Percentiles rank a stretch among this genome's conserved stretches.
Evolutionary conservation across 257 asterid genomes (phyloP).

Genomic region (Primulina huaijiensis): DNA sequence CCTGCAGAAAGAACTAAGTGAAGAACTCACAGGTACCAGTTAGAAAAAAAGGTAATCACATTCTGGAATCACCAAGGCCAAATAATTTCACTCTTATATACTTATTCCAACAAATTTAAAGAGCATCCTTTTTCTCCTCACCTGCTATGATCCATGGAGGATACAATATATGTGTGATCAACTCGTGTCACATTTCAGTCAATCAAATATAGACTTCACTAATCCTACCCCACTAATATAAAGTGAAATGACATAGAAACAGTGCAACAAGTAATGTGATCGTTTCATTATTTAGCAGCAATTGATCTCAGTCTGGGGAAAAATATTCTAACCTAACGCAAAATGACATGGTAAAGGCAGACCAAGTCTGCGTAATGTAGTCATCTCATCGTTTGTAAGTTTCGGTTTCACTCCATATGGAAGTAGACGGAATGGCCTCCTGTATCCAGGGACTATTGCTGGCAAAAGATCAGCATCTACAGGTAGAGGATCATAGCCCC

Average conservation of each 20-base stretch:
- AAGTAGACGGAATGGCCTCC: constrained; percentile 83
- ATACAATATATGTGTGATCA: constrained; percentile 9
- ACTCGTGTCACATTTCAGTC: neutral
- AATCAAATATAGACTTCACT: constrained; percentile 1
- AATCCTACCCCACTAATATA: constrained; percentile 4
- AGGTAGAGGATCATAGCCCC: constrained; percentile 92
- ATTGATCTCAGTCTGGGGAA: neutral
- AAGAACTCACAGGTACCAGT: constrained; percentile 19
- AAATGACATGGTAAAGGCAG: constrained; percentile 93
- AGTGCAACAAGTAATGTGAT: neutral
- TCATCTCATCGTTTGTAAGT: constrained; percentile 92
- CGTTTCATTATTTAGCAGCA: neutral
- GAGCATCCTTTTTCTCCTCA: neutral
- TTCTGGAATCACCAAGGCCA: neutral
- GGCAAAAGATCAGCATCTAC: constrained; percentile 97
- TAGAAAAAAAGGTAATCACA: constrained; percentile 2
- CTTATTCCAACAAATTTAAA: constrained; percentile 16
- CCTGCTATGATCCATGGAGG: constrained; percentile 13
- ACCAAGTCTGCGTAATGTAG: constrained; percentile 76
- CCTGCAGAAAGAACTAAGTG: constrained; percentile 44
- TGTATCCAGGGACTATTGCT: constrained; percentile 76
- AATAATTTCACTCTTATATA: constrained; percentile 5
- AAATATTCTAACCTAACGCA: constrained; percentile 69
- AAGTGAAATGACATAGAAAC: constrained; percentile 15
- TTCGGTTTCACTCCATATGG: constrained; percentile 85